These are phyloP conservation scores for Manihot esculenta DNA, from an alignment of 441 rosid genomes.

Conservation along the genomic window DNA sequence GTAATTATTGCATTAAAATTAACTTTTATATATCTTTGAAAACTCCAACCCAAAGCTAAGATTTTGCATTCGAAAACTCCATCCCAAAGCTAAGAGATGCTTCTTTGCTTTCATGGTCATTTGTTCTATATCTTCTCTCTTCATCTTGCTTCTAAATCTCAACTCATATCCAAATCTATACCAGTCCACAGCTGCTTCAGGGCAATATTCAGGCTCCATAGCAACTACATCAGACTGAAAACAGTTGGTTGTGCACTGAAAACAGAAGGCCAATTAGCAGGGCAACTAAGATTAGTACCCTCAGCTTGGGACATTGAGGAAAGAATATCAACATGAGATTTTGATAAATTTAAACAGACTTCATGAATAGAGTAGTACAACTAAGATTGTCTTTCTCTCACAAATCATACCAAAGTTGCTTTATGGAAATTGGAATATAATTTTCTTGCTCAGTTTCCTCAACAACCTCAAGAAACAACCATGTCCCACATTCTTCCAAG, in stretches of 20 bases:
- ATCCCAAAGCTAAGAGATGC: slow-evolving; percentile 56
- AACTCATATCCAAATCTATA: slow-evolving; percentile 24
- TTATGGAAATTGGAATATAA: slow-evolving; percentile 47
- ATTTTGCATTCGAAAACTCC: too few species aligned
- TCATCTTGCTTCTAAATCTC: slow-evolving; percentile 2
- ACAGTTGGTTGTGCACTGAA: slow-evolving; percentile 26
- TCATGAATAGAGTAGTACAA: too few species aligned
- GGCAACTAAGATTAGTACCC: slow-evolving; percentile 9
- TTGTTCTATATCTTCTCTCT: neutral
- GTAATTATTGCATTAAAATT: too few species aligned
- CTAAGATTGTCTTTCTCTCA: slow-evolving; percentile 42
- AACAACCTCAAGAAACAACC: slow-evolving; percentile 64
- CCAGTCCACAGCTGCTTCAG: slow-evolving; percentile 49
- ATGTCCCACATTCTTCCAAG: slow-evolving; percentile 59
- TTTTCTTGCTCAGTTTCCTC: slow-evolving; percentile 37
- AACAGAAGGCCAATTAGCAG: slow-evolving; percentile 21
- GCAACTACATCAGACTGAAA: slow-evolving; percentile 19
- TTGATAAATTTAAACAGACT: slow-evolving; percentile 41
- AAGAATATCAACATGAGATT: slow-evolving; percentile 14
- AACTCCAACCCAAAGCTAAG: too few species aligned
- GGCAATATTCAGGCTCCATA: slow-evolving; percentile 40
- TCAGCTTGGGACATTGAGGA: slow-evolving; percentile 22
- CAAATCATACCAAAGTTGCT: slow-evolving; percentile 80
- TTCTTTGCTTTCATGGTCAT: slow-evolving; percentile 40
- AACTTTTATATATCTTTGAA: too few species aligned